Base-by-base conservation (phyloP, 768 basidiomycete species). In the Boletellus ananiceps region DNA sequence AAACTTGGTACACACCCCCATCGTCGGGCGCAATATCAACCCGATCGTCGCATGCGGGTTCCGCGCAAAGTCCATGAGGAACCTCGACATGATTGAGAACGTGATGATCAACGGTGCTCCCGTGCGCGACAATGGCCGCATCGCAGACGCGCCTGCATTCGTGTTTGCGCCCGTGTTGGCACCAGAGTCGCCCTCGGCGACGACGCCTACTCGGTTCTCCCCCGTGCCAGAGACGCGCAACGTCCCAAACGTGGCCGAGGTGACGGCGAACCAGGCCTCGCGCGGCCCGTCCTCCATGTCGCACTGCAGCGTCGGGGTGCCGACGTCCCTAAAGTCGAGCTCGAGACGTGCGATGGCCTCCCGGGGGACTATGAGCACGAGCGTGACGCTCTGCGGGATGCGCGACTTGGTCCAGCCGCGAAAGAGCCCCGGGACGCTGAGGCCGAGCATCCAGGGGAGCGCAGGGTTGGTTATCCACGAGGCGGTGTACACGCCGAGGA, bases 401-500 rank as follows among this genome's bases (percentile, higher is more conserved):
- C n/a, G 23, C 0, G 40, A 36, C 50, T 38, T 27, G 0, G 47
- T 46, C 65, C 65, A 68, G 18, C 61, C 63, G 11, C 51, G 55
- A 42, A 76, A 73, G 5, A 49, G 19, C 6, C 46, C 33, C 14
- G 49, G 44, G 12, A 40, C 7, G 12, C 19, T 14, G 38, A 5
- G 14, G 3, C 21, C 27, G 3, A 29, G 41, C 19, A 8, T 19
- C 19, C 31, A 14, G 7, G 31, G 27, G 3, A 15, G 18, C 40
- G 34, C 13, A 2, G 44, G 23, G 11, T 16, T 2, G 0, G 33
- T 47, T 8, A 51, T n/a, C 41, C 56, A 54, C 8, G 37, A 23
- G 11, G 41, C 21, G 31, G 70, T 69, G 52, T 70, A 60, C 1
- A 80, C 55, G 2, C 67, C 71, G 12, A 71, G 64, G 8, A 70